Base-by-base conservation (phyloP, 495 filamentous ascomycete species). In the Lophiotrema nucula region DNA sequence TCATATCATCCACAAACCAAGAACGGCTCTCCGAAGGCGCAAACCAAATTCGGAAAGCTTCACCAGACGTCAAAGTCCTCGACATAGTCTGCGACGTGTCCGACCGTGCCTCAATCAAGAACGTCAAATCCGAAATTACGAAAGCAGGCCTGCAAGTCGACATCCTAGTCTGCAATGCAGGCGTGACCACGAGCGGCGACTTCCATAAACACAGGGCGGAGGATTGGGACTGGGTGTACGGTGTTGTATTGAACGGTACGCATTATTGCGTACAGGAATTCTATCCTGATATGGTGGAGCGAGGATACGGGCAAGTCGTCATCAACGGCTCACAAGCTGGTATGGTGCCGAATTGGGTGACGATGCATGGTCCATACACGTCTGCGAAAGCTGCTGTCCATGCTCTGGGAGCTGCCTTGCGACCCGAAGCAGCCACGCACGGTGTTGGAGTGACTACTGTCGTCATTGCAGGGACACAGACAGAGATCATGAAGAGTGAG, bases 191-290 rank as follows among this genome's bases (percentile, higher is more conserved):
- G 12, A 47, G 48, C 41, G 57, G 57, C 4, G 39, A 46, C 1
- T 60, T 37, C 23, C 39, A 53, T n/a, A 21, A 27, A 25, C 57
- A 60, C 21, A 21, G 57, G n/a, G 57, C 41, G 21, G n/a, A 44
- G 22, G 57, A 60, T 22, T 60, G 57, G 57, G 49, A 60, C 18
- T 60, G 57, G 57, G 57, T 60, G n/a, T 60, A 60, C 28, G 57
- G 49, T 0, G 57, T 60, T 8, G 57, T 60, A 12, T 31, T 60
- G 21, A 4, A 37, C 28, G 57, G 57, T 13, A 54, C 49, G 4
- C 44, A 37, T 13, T 51, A 60, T 31, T 60, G 47, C 19, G 48
- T 60, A 25, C 57, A 60, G 15, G 46, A 43, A n/a, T 60, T 53
- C 49, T 60, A 60, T 16, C 57, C 57, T 6, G 57, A 60, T 28